Evolutionary conservation across 352 stramenopile species (phyloP).

Genomic region (Pythium oligandrum): DNA sequence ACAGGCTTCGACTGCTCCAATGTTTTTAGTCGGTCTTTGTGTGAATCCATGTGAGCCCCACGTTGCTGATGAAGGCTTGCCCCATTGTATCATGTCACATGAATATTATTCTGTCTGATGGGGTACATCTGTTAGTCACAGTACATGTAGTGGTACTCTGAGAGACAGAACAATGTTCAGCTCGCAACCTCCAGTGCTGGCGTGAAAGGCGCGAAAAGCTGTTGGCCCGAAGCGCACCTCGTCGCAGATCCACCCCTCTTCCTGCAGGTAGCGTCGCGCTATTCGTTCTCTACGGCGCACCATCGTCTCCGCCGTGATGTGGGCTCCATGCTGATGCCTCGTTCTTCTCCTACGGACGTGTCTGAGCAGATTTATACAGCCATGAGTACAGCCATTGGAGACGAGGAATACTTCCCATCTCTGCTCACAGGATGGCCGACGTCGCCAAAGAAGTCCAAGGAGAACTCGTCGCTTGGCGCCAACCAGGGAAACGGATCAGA

Average conservation of each 20-base stretch:
- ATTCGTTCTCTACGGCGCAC: background rate
- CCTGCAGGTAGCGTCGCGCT: conserved; percentile 5
- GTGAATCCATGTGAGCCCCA: too few species aligned
- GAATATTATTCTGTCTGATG: too few species aligned
- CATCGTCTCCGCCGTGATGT: too few species aligned
- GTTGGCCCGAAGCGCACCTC: background rate
- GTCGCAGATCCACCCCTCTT: background rate
- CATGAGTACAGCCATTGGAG: conserved; percentile 21
- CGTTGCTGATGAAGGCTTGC: too few species aligned
- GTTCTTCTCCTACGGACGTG: conserved; percentile 2
- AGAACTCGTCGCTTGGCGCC: conserved; percentile 30
- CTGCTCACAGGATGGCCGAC: conserved; percentile 55
- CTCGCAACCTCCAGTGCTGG: background rate
- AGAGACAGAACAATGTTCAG: conserved; percentile 7
- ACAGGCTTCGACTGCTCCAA: too few species aligned
- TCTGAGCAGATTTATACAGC: conserved; percentile 2
- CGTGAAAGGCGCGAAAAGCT: conserved; percentile 18
- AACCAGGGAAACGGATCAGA: conserved; percentile 16
- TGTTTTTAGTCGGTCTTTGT: too few species aligned
- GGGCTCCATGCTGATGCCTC: background rate
- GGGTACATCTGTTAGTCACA: too few species aligned
- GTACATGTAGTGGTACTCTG: too few species aligned
- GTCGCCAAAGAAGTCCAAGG: conserved; percentile 46
- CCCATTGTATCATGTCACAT: too few species aligned
- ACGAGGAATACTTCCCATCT: conserved; percentile 76